phyloP scores from a whole-genome alignment of 148 eudicot genomes.

The Rhododendron vialii region DNA sequence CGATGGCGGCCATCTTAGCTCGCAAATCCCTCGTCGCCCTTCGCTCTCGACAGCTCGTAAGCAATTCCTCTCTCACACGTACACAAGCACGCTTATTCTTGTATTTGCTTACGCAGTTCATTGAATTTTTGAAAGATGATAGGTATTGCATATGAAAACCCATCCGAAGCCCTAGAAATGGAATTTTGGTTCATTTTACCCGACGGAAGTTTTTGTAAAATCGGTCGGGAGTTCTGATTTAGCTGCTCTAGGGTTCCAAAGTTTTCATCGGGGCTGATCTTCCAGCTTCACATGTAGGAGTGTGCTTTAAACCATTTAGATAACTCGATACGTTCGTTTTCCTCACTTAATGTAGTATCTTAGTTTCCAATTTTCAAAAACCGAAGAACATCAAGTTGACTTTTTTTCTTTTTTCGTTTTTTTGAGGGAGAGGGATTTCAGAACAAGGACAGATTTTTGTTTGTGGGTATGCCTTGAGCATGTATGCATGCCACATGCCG shows the following conservation, averaged over 20 bases:
- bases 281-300: neutral
- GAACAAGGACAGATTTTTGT: neutral
- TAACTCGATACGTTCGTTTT: neutral
- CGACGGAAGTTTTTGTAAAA: neutral
- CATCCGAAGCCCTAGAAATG: neutral
- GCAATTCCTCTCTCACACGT: neutral
- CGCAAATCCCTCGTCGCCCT: slow-evolving; percentile 53
- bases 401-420: neutral
- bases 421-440: neutral
- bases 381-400: neutral
- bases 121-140: neutral
- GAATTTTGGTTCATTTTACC: neutral
- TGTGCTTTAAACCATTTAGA: neutral
- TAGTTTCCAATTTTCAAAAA: neutral
- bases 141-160: neutral
- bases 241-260: neutral
- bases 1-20: slow-evolving; percentile 64
- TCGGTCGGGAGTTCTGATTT: neutral
- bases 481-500: neutral
- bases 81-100: neutral
- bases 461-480: neutral
- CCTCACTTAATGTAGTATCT: neutral
- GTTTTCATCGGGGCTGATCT: neutral
- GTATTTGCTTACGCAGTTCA: no score
- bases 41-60: slow-evolving; percentile 61